Conservation (phyloP, 2,329 filamentous ascomycete genomes). For the Phyllosticta paracitricarpa region DNA sequence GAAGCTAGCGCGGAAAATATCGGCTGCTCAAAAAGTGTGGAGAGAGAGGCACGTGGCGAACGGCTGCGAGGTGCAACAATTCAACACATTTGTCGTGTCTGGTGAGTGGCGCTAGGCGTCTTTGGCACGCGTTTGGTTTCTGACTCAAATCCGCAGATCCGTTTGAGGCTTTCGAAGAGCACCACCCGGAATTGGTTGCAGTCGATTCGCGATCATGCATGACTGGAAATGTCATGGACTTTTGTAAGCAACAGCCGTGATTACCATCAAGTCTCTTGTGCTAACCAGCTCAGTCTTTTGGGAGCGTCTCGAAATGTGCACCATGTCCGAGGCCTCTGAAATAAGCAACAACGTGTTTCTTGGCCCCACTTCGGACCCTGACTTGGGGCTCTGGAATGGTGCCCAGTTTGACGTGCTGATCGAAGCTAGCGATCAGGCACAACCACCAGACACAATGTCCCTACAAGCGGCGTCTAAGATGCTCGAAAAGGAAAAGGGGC, state of each 20-base stretch:
- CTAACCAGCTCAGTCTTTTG: constrained; percentile 49
- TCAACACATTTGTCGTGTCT: constrained; percentile 74
- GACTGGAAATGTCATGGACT: constrained; percentile 74
- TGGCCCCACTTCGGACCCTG: constrained; percentile 70
- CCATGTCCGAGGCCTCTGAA: constrained; percentile 81
- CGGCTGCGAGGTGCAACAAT: constrained; percentile 49
- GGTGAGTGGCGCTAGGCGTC: constrained; percentile 35
- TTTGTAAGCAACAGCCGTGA: constrained; percentile 43
- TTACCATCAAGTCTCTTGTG: not conserved
- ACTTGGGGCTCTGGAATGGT: constrained; percentile 34
- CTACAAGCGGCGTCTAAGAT: constrained; percentile 55
- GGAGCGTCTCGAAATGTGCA: constrained; percentile 85
- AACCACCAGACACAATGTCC: constrained; percentile 58
- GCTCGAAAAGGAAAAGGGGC: constrained; percentile 33
- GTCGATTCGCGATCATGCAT: constrained; percentile 60
- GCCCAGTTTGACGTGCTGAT: constrained; percentile 73
- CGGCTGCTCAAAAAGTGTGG: constrained; percentile 68
- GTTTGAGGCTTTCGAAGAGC: constrained; percentile 62
- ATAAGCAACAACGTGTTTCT: constrained; percentile 86
- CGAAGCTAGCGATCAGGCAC: constrained; percentile 78
- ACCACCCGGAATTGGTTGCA: constrained; percentile 61
- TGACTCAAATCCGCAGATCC: constrained; percentile 39
- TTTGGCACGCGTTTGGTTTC: constrained; percentile 16
- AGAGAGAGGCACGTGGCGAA: constrained; percentile 50
- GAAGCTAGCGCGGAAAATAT: constrained; percentile 53